Conservation (phyloP, 1,284 basidiomycete species). For the Pterulicium gracile region DNA sequence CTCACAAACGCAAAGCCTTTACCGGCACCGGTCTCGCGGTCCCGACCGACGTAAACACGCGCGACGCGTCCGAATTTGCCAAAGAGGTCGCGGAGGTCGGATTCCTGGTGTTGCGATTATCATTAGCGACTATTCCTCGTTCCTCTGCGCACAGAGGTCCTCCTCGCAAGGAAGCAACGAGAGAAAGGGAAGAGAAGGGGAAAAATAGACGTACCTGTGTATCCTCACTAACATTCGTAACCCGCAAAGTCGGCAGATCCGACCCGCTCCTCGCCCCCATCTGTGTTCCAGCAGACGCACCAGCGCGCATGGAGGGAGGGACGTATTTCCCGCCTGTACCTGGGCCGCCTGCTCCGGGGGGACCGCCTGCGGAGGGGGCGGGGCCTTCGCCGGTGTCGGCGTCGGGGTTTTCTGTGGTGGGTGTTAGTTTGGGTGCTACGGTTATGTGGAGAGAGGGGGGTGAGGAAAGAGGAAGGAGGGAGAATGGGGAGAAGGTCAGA, state of each 20-base stretch:
- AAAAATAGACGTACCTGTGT: conserved; percentile 29
- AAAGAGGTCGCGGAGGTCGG: conserved; percentile 88
- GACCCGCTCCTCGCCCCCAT: conserved; percentile 72
- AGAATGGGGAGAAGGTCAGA: too few relatives aligned
- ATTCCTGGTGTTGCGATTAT: too few relatives aligned
- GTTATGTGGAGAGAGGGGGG: too few relatives aligned
- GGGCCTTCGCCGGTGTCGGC: too few relatives aligned
- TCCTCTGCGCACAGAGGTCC: too few relatives aligned
- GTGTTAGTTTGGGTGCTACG: too few relatives aligned
- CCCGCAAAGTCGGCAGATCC: conserved; percentile 92
- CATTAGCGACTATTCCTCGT: too few relatives aligned
- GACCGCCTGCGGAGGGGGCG: conserved; percentile 29
- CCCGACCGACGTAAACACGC: conserved; percentile 90
- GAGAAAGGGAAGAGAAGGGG: conserved; percentile 1
- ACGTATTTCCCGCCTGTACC: conserved; percentile 74
- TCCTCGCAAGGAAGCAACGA: background rate
- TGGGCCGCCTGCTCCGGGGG: conserved; percentile 22
- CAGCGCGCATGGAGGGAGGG: conserved; percentile 82
- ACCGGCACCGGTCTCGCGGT: conserved; percentile 89
- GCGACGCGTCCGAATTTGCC: conserved; percentile 74
- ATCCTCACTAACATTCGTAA: conserved; percentile 96
- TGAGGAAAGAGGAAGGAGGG: too few relatives aligned
- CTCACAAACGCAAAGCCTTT: conserved; percentile 97
- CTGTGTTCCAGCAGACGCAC: conserved; percentile 65
- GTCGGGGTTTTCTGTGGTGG: too few relatives aligned